phyloP scores from a whole-genome alignment of 2,329 filamentous ascomycete genomes.

The Teratosphaeria gauchensis region DNA sequence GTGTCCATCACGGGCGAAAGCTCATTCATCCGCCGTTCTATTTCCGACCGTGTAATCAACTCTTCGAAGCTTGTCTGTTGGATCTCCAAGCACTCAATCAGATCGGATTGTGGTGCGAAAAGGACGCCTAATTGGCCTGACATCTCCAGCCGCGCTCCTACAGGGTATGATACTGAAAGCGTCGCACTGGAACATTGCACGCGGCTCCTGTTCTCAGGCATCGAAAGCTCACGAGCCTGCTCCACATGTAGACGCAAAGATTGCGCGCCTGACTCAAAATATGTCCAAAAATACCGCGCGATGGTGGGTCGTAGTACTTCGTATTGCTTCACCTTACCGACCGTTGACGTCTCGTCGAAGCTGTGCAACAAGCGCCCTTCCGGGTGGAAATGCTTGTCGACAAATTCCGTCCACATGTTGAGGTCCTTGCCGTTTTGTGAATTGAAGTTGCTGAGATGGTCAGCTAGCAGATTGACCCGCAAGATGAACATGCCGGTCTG shows the following conservation, averaged over 20 bases:
- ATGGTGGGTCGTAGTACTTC: slow-evolving; percentile 76
- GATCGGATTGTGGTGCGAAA: slow-evolving; percentile 63
- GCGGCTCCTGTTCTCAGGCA: slow-evolving; percentile 57
- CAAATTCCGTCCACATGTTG: slow-evolving; percentile 69
- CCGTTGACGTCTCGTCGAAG: slow-evolving; percentile 11
- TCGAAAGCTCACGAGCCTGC: slow-evolving; percentile 45
- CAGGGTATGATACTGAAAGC: slow-evolving; percentile 82
- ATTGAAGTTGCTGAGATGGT: slow-evolving; percentile 46
- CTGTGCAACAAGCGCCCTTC: slow-evolving; percentile 59
- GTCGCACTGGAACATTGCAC: slow-evolving; percentile 69
- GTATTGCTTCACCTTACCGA: slow-evolving; percentile 58
- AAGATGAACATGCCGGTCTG: slow-evolving; percentile 36
- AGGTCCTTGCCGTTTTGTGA: slow-evolving; percentile 55
- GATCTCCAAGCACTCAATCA: slow-evolving; percentile 79
- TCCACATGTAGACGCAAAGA: slow-evolving; percentile 82
- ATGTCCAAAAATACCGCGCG: slow-evolving; percentile 79
- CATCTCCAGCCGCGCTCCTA: slow-evolving; percentile 49
- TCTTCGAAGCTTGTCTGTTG: slow-evolving; percentile 68
- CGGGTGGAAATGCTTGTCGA: slow-evolving; percentile 69
- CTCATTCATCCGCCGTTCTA: slow-evolving; percentile 37
- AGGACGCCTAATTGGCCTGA: slow-evolving; percentile 66
- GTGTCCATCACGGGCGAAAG: slow-evolving; percentile 40
- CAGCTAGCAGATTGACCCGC: slow-evolving; percentile 46
- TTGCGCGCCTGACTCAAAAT: slow-evolving; percentile 77
- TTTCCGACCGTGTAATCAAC: slow-evolving; percentile 61